Percentiles rank a stretch among this genome's conserved stretches.
Conservation (phyloP, 2,329 filamentous ascomycete species). For the Acephala macrosclerotiorum region DNA sequence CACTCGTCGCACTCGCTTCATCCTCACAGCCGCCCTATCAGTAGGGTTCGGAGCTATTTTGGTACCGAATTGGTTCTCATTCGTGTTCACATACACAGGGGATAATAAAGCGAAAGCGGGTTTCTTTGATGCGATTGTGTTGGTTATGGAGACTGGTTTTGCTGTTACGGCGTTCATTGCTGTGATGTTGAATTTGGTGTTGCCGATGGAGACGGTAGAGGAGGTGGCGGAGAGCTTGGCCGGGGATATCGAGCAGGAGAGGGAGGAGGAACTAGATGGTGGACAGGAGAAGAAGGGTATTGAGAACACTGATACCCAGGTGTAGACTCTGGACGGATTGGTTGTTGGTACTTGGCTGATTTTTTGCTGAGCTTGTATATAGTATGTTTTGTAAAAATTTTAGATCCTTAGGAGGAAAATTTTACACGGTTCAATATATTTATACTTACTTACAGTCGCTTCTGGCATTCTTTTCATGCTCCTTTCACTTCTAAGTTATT, state of each 20-base stretch:
- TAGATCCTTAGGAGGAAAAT: not conserved
- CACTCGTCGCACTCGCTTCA: slow-evolving; percentile 82
- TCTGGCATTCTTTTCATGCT: not conserved
- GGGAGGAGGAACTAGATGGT: slow-evolving; percentile 24
- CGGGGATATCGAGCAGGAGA: slow-evolving; percentile 33
- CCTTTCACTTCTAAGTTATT: too few species aligned
- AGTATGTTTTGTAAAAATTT: not conserved
- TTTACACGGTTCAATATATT: not conserved
- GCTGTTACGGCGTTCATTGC: slow-evolving; percentile 77
- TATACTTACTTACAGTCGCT: not conserved
- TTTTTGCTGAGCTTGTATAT: not conserved
- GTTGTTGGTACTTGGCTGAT: not conserved
- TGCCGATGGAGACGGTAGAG: slow-evolving; percentile 81
- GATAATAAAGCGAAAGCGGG: slow-evolving; percentile 72
- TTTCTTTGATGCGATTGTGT: slow-evolving; percentile 76
- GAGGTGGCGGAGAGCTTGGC: slow-evolving; percentile 45
- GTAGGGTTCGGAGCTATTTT: slow-evolving; percentile 77
- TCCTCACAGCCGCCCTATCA: slow-evolving; percentile 77
- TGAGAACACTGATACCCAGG: not conserved
- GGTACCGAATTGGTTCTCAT: slow-evolving; percentile 70
- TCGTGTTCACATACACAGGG: slow-evolving; percentile 77
- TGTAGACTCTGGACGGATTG: not conserved
- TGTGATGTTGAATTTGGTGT: slow-evolving; percentile 74
- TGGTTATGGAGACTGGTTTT: slow-evolving; percentile 79
- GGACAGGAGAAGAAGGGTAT: slow-evolving; percentile 9